Percentiles rank a stretch among this genome's conserved stretches.
Evolutionary conservation across 129 eudicot species (phyloP).

Genomic region (Arctium minus): DNA sequence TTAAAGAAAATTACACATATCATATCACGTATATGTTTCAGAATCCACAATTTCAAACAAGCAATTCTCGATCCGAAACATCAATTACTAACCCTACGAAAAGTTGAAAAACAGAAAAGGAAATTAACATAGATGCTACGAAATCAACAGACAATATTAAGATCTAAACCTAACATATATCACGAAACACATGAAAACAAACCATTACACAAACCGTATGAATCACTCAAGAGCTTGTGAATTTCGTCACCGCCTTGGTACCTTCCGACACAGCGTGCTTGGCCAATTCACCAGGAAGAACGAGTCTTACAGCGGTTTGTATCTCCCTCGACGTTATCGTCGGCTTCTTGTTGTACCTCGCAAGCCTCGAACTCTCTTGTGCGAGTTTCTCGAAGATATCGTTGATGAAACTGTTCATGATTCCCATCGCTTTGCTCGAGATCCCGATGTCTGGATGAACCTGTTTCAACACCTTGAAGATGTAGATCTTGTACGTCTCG

Average conservation of each 20-base stretch:
- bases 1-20: background rate
- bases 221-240: conserved; percentile 22
- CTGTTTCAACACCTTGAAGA: conserved; percentile 50
- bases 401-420: conserved; percentile 47
- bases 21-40: background rate
- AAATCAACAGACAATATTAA: background rate
- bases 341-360: conserved; percentile 45
- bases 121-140: background rate
- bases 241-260: conserved; percentile 35
- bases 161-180: background rate
- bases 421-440: conserved; percentile 50
- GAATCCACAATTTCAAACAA: background rate
- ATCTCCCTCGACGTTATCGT: conserved; percentile 39
- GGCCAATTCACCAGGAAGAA: conserved; percentile 41
- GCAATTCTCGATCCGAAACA: background rate
- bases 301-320: conserved; percentile 40
- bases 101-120: background rate
- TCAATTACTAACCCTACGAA: background rate
- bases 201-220: background rate
- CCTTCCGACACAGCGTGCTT: conserved; percentile 44
- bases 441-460: conserved; percentile 41
- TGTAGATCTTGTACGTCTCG: conserved; percentile 59
- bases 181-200: background rate
- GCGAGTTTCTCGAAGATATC: conserved; percentile 46
- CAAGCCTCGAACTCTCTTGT: conserved; percentile 38